phyloP scores from a whole-genome alignment of 2,329 filamentous ascomycete genomes.

The Clonostachys chloroleuca region DNA sequence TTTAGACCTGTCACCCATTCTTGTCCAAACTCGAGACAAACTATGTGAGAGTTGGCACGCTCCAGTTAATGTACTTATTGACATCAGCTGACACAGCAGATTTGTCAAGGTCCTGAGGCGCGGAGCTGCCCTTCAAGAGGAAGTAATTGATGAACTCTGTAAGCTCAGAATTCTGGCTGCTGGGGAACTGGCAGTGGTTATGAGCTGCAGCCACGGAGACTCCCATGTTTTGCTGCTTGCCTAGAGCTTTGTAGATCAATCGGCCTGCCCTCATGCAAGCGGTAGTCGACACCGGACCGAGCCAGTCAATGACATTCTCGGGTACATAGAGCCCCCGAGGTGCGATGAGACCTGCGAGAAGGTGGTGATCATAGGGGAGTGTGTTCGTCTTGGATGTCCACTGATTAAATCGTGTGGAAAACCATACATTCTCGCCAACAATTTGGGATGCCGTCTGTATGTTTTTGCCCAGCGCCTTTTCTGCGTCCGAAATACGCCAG shows the following conservation, averaged over 20 bases:
- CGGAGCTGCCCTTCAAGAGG: slow-evolving; percentile 26
- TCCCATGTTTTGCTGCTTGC: slow-evolving; percentile 49
- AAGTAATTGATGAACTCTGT: slow-evolving; percentile 52
- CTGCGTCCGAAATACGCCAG: slow-evolving; percentile 50
- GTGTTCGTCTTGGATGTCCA: slow-evolving; percentile 39
- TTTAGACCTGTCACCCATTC: no score
- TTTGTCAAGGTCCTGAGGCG: slow-evolving; percentile 6
- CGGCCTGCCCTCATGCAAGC: slow-evolving; percentile 52
- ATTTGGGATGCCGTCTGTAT: slow-evolving; percentile 58
- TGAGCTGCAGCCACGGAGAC: slow-evolving; percentile 51
- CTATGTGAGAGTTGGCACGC: not conserved
- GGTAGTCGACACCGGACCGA: slow-evolving; percentile 50
- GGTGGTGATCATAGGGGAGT: slow-evolving; percentile 54
- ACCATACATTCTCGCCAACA: slow-evolving; percentile 59
- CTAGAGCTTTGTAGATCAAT: slow-evolving; percentile 48
- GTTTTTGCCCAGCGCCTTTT: slow-evolving; percentile 47
- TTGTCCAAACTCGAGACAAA: no score
- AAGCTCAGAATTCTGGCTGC: slow-evolving; percentile 44
- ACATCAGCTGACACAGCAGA: not conserved
- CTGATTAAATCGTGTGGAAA: slow-evolving; percentile 48
- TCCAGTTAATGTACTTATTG: slow-evolving; percentile 1
- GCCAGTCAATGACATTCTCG: slow-evolving; percentile 57
- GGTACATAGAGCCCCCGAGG: slow-evolving; percentile 50
- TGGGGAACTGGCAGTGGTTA: slow-evolving; percentile 52
- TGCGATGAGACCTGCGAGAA: slow-evolving; percentile 50